Conservation (phyloP, 495 filamentous ascomycete species). For the Penicillium macrosclerotiorum region DNA sequence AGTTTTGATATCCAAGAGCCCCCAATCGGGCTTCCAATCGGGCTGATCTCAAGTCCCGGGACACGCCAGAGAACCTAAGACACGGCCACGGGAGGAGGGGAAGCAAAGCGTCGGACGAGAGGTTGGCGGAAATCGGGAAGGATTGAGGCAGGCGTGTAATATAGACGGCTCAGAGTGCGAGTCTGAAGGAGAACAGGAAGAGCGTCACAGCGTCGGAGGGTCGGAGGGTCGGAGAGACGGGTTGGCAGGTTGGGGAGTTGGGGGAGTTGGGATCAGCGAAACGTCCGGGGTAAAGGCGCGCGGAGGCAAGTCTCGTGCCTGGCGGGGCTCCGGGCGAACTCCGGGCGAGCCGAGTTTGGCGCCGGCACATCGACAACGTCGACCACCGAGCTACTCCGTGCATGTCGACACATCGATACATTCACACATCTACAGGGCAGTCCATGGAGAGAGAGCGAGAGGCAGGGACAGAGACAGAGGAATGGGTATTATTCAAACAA, state of each 20-base stretch:
- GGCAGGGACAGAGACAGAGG: background rate
- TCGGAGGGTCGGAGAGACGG: background rate
- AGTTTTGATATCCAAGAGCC: too few relatives aligned
- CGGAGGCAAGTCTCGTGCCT: constrained; percentile 31
- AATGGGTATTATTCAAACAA: constrained; percentile 22
- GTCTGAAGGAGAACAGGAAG: too few relatives aligned
- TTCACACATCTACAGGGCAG: too few relatives aligned
- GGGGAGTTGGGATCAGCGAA: constrained; percentile 17
- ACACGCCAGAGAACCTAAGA: too few relatives aligned
- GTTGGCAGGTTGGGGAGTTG: background rate
- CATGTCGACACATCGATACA: too few relatives aligned
- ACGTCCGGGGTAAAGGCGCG: constrained; percentile 27
- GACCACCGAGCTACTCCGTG: too few relatives aligned
- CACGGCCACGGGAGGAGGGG: background rate
- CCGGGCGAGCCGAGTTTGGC: constrained; percentile 16
- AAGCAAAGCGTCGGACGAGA: background rate
- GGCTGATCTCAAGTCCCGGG: too few relatives aligned
- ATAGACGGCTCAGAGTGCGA: too few relatives aligned
- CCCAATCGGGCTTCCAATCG: background rate
- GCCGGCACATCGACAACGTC: background rate
- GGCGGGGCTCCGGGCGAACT: constrained; percentile 24
- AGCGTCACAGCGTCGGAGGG: background rate
- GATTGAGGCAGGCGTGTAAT: too few relatives aligned
- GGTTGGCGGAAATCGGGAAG: background rate
- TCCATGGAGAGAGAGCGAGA: too few relatives aligned